Conservation (phyloP, 2,329 filamentous ascomycete species). For the Penicillium sumatraense region DNA sequence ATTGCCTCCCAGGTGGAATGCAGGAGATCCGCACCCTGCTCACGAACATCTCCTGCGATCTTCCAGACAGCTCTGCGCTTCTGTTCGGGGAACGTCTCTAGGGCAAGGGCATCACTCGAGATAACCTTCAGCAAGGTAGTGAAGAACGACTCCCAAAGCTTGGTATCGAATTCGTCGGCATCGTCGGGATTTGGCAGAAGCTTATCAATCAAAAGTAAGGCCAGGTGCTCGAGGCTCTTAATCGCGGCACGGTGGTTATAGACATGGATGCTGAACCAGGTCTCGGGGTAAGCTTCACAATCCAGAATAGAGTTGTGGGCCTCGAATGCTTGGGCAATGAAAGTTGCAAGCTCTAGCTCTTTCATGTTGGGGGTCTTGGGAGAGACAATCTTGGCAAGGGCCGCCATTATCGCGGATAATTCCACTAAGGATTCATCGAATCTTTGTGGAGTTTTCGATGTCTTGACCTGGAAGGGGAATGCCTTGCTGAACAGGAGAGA, state of each 20-base stretch:
- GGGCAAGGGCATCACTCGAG: constrained; percentile 81
- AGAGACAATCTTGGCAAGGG: constrained; percentile 73
- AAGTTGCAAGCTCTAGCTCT: constrained; percentile 73
- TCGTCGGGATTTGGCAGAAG: constrained; percentile 90
- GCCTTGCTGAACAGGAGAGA: constrained; percentile 87
- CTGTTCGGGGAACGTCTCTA: constrained; percentile 96
- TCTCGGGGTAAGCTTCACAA: constrained; percentile 84
- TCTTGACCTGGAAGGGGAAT: constrained; percentile 83
- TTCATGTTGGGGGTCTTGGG: constrained; percentile 79
- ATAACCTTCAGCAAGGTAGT: constrained; percentile 86
- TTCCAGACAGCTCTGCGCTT: constrained; percentile 98
- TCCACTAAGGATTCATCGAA: constrained; percentile 91
- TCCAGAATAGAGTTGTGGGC: constrained; percentile 88
- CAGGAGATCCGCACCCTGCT: constrained; percentile 85
- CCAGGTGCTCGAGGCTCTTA: constrained; percentile 80
- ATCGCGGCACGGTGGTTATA: constrained; percentile 91
- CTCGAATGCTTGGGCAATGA: constrained; percentile 78
- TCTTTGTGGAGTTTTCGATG: constrained; percentile 61
- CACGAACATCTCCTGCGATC: constrained; percentile 93
- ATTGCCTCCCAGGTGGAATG: constrained; percentile 91
- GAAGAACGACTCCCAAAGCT: constrained; percentile 93
- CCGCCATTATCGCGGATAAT: constrained; percentile 83
- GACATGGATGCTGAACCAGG: constrained; percentile 92
- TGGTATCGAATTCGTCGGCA: constrained; percentile 87
- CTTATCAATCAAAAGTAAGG: constrained; percentile 76